phyloP scores from a whole-genome alignment of 2,329 filamentous ascomycete genomes.

The Neopestalotiopsis rosae region DNA sequence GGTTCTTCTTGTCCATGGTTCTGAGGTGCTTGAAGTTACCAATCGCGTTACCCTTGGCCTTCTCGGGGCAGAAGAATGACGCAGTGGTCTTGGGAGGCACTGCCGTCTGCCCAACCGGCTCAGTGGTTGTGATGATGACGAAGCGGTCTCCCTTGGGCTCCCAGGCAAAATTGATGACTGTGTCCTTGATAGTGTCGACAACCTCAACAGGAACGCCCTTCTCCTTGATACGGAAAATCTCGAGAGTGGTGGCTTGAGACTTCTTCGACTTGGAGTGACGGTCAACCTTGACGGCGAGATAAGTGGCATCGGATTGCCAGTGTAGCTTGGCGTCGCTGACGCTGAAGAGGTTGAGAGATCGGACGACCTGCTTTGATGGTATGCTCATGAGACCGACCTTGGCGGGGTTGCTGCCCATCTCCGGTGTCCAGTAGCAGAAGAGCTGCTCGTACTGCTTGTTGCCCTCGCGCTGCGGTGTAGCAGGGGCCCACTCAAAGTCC shows the following conservation, averaged over 20 bases:
- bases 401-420: constrained; percentile 96
- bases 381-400: constrained; percentile 97
- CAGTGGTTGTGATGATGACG: constrained; percentile 93
- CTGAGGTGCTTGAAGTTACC: constrained; percentile 97
- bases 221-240: constrained; percentile 96
- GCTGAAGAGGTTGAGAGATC: constrained; percentile 96
- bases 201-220: constrained; percentile 99
- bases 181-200: constrained; percentile 96
- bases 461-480: constrained; percentile 79
- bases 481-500: constrained; percentile 98
- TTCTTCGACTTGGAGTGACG: constrained; percentile 99
- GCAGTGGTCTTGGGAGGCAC: constrained; percentile 94
- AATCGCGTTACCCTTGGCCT: constrained; percentile 77
- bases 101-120: constrained; percentile 77
- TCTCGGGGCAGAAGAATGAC: constrained; percentile 96
- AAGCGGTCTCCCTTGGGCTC: constrained; percentile 98
- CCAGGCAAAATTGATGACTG: constrained; percentile 99
- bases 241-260: constrained; percentile 92
- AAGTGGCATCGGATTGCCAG: constrained; percentile 95
- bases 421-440: constrained; percentile 98
- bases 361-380: constrained; percentile 90
- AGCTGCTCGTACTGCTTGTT: constrained; percentile 94
- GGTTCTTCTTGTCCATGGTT: constrained; percentile 98
- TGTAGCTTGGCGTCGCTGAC: constrained; percentile 97
- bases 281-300: constrained; percentile 98